Conservation (phyloP, 163 green algal species). For the Scenedesmus sp. region DNA sequence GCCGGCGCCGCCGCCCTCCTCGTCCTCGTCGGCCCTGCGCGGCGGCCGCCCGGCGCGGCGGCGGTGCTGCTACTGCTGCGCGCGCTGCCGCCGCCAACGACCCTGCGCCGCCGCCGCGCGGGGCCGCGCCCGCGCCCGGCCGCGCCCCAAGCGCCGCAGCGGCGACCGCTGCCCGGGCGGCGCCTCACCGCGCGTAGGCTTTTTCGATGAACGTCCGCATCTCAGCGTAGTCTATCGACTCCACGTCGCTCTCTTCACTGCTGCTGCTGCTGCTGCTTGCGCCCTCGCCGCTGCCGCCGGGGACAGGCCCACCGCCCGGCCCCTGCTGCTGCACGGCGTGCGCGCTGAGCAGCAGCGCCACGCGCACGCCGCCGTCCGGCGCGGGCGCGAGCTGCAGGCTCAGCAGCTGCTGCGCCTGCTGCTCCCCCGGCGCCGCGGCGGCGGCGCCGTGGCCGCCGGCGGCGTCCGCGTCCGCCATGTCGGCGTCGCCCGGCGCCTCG, state of each 20-base stretch:
- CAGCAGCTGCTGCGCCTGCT: constrained; percentile 28
- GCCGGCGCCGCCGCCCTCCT: constrained; percentile 1
- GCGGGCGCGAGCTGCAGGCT: constrained; percentile 1
- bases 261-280: constrained; percentile 32
- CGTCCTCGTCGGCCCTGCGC: constrained; percentile 22
- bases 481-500: neutral
- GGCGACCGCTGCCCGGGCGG: no score
- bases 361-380: constrained; percentile 5
- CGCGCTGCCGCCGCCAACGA: no score
- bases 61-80: no score
- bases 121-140: no score
- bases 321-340: no score
- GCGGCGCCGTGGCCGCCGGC: no score
- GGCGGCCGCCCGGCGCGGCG: no score
- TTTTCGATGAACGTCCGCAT: constrained; percentile 31
- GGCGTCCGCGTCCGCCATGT: constrained; percentile 1
- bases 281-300: constrained; percentile 16
- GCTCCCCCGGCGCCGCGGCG: neutral
- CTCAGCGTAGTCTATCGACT: constrained; percentile 31
- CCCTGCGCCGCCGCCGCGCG: no score
- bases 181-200: no score
- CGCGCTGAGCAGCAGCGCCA: constrained; percentile 6
- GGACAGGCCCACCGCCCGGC: no score
- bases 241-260: constrained; percentile 17
- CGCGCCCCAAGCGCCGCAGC: no score